These are phyloP conservation scores for Gaultheria prostrata DNA, from an alignment of 148 eudicot species.

Conservation along the genomic window DNA sequence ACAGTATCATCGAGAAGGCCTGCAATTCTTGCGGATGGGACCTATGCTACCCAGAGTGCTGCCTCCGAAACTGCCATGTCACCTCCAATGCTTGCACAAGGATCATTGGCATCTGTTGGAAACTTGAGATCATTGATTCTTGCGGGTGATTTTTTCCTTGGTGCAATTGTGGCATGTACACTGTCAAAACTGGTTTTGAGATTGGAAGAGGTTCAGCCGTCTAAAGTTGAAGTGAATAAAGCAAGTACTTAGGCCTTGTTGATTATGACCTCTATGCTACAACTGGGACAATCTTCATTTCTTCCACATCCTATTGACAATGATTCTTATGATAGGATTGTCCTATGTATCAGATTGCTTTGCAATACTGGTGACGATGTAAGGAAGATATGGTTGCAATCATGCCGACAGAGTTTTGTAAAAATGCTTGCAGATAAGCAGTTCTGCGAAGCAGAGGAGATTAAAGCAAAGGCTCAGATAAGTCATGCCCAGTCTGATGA, in stretches of 20 bases:
- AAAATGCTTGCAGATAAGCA: constrained; percentile 95
- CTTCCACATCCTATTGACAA: constrained; percentile 92
- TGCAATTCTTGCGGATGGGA: constrained; percentile 92
- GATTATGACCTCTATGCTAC: constrained; percentile 79
- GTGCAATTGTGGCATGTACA: constrained; percentile 87
- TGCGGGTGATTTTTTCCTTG: constrained; percentile 88
- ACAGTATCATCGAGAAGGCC: constrained; percentile 86
- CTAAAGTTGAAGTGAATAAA: constrained; percentile 81
- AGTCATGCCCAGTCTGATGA: constrained; percentile 92
- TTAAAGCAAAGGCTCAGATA: constrained; percentile 83
- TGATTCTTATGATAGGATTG: constrained; percentile 81
- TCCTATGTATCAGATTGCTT: constrained; percentile 78
- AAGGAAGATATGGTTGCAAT: constrained; percentile 86
- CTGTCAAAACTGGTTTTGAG: constrained; percentile 76
- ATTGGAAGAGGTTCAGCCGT: constrained; percentile 88
- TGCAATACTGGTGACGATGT: constrained; percentile 62
- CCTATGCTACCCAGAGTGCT: constrained; percentile 97
- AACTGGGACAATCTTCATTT: constrained; percentile 81
- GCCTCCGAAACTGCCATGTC: constrained; percentile 83
- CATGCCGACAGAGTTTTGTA: constrained; percentile 85
- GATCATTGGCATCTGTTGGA: constrained; percentile 63
- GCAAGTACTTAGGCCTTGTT: constrained; percentile 53
- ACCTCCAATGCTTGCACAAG: constrained; percentile 70
- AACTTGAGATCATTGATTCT: constrained; percentile 83
- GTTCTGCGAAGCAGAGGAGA: constrained; percentile 84